Percentiles rank a stretch among this genome's conserved stretches.
Conservation (phyloP, 2,329 filamentous ascomycete genomes). For the Fusarium robinianum region DNA sequence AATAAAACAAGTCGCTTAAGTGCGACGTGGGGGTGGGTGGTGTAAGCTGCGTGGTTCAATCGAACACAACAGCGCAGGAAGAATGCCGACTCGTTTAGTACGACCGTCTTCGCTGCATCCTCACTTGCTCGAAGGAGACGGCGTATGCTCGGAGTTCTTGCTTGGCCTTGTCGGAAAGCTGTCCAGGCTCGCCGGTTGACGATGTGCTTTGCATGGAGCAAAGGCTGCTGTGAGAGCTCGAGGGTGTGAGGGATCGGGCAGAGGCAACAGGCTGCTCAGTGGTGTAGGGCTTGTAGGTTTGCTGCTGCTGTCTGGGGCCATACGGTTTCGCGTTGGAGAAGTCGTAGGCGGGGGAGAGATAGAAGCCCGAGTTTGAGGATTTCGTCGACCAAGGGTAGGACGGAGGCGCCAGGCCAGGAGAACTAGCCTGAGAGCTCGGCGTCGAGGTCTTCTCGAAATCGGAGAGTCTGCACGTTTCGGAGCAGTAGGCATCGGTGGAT, state of each 20-base stretch:
- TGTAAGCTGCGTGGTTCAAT: constrained; percentile 8
- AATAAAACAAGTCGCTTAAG: constrained; percentile 12
- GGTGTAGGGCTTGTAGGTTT: constrained; percentile 35
- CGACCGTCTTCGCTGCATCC: constrained; percentile 62
- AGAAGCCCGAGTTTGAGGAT: constrained; percentile 56
- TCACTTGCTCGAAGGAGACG: constrained; percentile 83
- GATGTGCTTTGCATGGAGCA: constrained; percentile 73
- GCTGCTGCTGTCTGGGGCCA: constrained; percentile 51
- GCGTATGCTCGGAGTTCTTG: constrained; percentile 85
- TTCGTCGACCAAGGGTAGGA: constrained; percentile 56
- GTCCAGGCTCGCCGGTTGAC: constrained; percentile 56
- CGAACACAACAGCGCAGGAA: constrained; percentile 3
- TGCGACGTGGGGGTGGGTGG: constrained; percentile 15
- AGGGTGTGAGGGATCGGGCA: constrained; percentile 62
- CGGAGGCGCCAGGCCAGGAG: constrained; percentile 56
- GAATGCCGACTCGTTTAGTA: constrained; percentile 46
- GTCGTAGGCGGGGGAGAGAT: constrained; percentile 75
- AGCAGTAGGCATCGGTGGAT: constrained; percentile 83
- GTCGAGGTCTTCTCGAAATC: constrained; percentile 77
- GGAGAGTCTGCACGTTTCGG: constrained; percentile 84
- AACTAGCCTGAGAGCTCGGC: constrained; percentile 62
- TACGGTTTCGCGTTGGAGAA: constrained; percentile 68
- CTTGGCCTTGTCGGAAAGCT: constrained; percentile 75
- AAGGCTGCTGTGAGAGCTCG: constrained; percentile 82
- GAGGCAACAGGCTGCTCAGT: constrained; percentile 26